Base-by-base conservation (phyloP, 257 asterid species). In the Scutellaria baicalensis region DNA sequence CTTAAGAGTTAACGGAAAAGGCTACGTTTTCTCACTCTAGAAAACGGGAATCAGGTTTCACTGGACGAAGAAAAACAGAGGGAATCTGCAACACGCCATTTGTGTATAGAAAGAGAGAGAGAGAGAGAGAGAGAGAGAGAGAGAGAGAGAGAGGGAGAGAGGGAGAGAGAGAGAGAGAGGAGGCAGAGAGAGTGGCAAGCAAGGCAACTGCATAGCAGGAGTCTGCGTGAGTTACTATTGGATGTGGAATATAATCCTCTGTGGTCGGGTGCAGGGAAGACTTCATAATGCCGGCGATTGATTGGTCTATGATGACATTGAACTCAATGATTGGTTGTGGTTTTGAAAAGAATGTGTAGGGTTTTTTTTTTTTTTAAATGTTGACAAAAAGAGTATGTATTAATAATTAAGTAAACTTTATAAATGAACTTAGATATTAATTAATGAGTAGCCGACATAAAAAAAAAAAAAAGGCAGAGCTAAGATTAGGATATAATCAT, bases 221-320 rank as follows among this genome's bases (percentile, higher is more conserved):
- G 79, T 38, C 52, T 33, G 31, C n/a, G 57, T 21, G 58, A 51
- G 62, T 12, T 35, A 44, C 56, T 55, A 66, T 61, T 52, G 61
- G 62, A 54, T 9, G 31, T 9, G 54, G 71, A 59, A 49, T 39
- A 5, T 60, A 18, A 51, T 60, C 1, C 16, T n/a, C 7, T 45
- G 5, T 51, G 35, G 3, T 21, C 4, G 58, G 13, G 3, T 36
- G 16, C 39, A 58, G 23, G 17, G 40, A 27, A 0, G 39, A 9
- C 9, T 50, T 50, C n/a, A 6, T 62, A 3, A 9, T 38, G 14
- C 45, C 8, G 54, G 54, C 51, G 9, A 3, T 14, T 44, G 39
- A 44, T 65, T 64, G 43, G 65, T 14, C 18, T 13, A 20, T 21
- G 45, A 68, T 68, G 56, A 55, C 16, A 14, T 68, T 50, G 55